Conservation (phyloP, 2,329 filamentous ascomycete species). For the Aureobasidium sp. region DNA sequence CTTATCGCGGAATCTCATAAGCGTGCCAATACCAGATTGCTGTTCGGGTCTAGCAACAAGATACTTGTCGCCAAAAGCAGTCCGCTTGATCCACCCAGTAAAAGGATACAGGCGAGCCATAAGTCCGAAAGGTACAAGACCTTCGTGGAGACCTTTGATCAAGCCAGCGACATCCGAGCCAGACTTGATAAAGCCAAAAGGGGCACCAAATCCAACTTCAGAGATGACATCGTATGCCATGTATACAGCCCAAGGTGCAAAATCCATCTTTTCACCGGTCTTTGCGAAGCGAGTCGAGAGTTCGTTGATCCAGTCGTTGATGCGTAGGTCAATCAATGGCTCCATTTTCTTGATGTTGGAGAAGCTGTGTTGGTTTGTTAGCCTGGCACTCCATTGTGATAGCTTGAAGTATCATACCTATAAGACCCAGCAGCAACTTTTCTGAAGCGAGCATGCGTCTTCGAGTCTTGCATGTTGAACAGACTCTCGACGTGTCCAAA, state of each 20-base stretch:
- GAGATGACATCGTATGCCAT: conserved; percentile 52
- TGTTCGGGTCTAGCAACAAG: conserved; percentile 47
- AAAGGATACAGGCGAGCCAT: conserved; percentile 47
- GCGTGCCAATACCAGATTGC: conserved; percentile 45
- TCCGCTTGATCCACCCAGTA: conserved; percentile 48
- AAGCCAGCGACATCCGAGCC: conserved; percentile 46
- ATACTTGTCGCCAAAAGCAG: conserved; percentile 42
- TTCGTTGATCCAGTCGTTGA: conserved; percentile 43
- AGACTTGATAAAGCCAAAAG: conserved; percentile 48
- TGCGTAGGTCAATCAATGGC: conserved; percentile 44
- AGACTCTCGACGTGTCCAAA: conserved; percentile 49
- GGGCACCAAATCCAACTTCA: conserved; percentile 48
- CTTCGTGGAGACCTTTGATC: conserved; percentile 48
- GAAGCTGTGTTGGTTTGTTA: conserved; percentile 30
- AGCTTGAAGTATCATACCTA: neutral
- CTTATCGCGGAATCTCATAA: conserved; percentile 51
- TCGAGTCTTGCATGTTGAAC: conserved; percentile 50
- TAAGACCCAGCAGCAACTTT: conserved; percentile 50
- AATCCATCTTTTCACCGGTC: conserved; percentile 43
- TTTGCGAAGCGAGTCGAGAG: conserved; percentile 40
- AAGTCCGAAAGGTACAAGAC: conserved; percentile 43
- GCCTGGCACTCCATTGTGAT: no score
- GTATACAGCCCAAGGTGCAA: conserved; percentile 48
- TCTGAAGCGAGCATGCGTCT: conserved; percentile 43
- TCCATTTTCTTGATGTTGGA: conserved; percentile 50